A percentile compares a stretch with the other conserved stretches of the same genome.
These are phyloP conservation scores for Bothriochloa decipiens DNA, from an alignment of 176 grass and related monocot genomes.

Conservation along the genomic window DNA sequence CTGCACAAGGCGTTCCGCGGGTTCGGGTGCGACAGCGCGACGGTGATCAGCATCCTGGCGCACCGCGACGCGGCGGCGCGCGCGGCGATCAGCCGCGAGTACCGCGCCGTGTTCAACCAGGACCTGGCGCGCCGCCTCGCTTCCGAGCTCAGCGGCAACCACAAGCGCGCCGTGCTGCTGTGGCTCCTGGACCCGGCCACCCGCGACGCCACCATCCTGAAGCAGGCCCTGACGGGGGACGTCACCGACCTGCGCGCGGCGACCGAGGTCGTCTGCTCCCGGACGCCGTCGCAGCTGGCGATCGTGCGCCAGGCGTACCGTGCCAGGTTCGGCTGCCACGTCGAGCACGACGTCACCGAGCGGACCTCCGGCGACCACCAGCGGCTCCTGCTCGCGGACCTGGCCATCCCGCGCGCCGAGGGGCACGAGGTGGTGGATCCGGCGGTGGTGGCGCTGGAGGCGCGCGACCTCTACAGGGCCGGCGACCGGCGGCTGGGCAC, in stretches of 20 bases:
- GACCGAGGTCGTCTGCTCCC: conserved; percentile 84
- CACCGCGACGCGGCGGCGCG: conserved; percentile 75
- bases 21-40: conserved; percentile 77
- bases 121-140: conserved; percentile 64
- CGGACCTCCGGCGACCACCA: conserved; percentile 75
- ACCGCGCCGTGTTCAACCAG: conserved; percentile 51
- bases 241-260: conserved; percentile 55
- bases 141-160: conserved; percentile 69
- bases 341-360: conserved; percentile 64
- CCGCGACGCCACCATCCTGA: conserved; percentile 72
- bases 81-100: conserved; percentile 67
- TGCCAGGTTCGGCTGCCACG: conserved; percentile 48
- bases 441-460: conserved; percentile 45
- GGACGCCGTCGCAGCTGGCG: conserved; percentile 63
- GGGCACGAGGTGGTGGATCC: conserved; percentile 45
- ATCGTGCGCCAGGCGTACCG: conserved; percentile 65
- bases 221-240: conserved; percentile 59
- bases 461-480: conserved; percentile 66
- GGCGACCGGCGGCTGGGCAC: conserved; percentile 83
- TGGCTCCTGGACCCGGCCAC: conserved; percentile 81
- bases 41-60: conserved; percentile 69
- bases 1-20: conserved; percentile 93
- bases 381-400: conserved; percentile 72
- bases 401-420: conserved; percentile 47
- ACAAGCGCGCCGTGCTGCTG: conserved; percentile 69